These are phyloP conservation scores for Combretum micranthum DNA, from an alignment of 345 rosid genomes.

Conservation along the genomic window DNA sequence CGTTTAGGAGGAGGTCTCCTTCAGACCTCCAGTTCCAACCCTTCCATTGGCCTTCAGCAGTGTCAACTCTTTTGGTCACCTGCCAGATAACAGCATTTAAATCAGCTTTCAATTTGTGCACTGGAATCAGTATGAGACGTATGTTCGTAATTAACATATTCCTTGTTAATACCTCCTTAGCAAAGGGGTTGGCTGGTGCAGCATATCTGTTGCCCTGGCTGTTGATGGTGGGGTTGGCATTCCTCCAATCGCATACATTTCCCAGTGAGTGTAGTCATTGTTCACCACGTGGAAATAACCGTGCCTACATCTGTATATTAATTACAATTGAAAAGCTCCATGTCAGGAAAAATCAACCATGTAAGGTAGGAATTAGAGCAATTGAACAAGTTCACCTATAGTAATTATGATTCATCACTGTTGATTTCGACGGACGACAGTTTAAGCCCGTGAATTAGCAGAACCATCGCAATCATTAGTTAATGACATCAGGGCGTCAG, in stretches of 20 bases:
- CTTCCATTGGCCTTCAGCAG: slow-evolving; percentile 16
- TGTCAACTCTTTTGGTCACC: slow-evolving; percentile 25
- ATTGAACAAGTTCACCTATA: too few species aligned
- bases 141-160: not conserved
- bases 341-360: too few species aligned
- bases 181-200: slow-evolving; percentile 38
- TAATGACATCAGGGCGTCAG: too few species aligned
- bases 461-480: too few species aligned
- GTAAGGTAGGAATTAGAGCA: too few species aligned
- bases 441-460: too few species aligned
- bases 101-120: not conserved
- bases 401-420: too few species aligned
- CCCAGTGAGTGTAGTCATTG: slow-evolving; percentile 61
- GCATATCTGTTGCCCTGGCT: slow-evolving; percentile 51
- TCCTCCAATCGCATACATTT: slow-evolving; percentile 55
- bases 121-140: not conserved
- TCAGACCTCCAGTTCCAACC: slow-evolving; percentile 25
- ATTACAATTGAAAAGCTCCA: not conserved
- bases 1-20: slow-evolving; percentile 19
- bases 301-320: slow-evolving; percentile 32
- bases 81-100: not conserved
- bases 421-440: too few species aligned
- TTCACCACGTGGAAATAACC: slow-evolving; percentile 55
- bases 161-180: slow-evolving; percentile 32
- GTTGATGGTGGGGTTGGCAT: slow-evolving; percentile 43